Evolutionary conservation across 2,329 filamentous ascomycete genomes (phyloP).

Genomic region (Aspergillus oerlinghausenensis): DNA sequence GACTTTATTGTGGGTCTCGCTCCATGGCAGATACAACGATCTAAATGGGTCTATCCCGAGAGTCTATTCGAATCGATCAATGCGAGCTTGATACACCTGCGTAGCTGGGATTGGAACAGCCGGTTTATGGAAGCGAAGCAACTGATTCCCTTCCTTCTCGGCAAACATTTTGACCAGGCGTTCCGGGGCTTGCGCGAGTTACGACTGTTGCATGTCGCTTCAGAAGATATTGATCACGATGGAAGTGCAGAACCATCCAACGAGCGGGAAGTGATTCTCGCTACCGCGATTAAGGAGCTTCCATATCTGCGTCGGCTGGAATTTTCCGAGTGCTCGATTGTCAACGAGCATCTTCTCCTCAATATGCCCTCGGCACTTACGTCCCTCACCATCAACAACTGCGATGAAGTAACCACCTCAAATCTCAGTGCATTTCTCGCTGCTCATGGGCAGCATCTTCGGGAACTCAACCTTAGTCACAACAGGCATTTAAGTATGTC

Average conservation of each 20-base stretch:
- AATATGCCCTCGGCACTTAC: conserved; percentile 62
- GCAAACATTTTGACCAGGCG: conserved; percentile 49
- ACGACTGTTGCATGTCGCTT: conserved; percentile 33
- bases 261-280: conserved; percentile 28
- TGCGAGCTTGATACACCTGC: conserved; percentile 43
- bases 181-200: conserved; percentile 46
- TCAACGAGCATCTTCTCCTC: conserved; percentile 64
- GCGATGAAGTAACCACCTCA: conserved; percentile 66
- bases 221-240: conserved; percentile 15
- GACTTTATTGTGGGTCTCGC: conserved; percentile 47
- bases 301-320: conserved; percentile 62
- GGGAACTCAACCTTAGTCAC: conserved; percentile 66
- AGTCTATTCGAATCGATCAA: conserved; percentile 62
- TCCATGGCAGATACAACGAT: conserved; percentile 20
- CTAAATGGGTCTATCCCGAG: conserved; percentile 65
- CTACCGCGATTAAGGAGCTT: conserved; percentile 53
- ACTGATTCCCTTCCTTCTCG: conserved; percentile 46
- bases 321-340: conserved; percentile 69
- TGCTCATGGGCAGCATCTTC: conserved; percentile 63
- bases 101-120: conserved; percentile 54
- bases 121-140: conserved; percentile 38
- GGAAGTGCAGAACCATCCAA: conserved; percentile 41
- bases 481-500: conserved; percentile 73
- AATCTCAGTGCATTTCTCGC: conserved; percentile 62
- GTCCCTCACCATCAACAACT: conserved; percentile 72